These are phyloP conservation scores for Apiospora arundinis DNA, from an alignment of 2,329 filamentous ascomycete genomes.

Conservation along the genomic window DNA sequence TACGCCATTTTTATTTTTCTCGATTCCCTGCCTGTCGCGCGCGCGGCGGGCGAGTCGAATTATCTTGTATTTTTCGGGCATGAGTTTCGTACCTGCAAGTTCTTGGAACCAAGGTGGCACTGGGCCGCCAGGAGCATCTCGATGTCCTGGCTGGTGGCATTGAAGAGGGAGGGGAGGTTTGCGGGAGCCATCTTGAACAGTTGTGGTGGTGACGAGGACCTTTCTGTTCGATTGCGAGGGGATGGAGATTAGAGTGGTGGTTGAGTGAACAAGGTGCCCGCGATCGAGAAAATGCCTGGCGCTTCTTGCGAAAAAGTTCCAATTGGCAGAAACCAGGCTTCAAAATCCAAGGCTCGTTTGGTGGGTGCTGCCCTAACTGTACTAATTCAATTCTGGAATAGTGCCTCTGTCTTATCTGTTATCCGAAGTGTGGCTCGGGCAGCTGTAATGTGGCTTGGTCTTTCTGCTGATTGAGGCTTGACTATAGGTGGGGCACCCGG, in stretches of 20 bases:
- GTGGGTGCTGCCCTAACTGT: constrained; percentile 15
- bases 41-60: not conserved
- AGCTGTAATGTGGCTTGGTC: not conserved
- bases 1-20: not conserved
- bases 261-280: constrained; percentile 16
- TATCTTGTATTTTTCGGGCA: not conserved
- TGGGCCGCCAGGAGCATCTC: constrained; percentile 99
- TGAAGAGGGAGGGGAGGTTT: constrained; percentile 94
- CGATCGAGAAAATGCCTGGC: constrained; percentile 14
- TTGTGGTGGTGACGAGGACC: constrained; percentile 34
- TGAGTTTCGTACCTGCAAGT: constrained; percentile 74
- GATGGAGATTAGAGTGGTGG: constrained; percentile 23
- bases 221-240: constrained; percentile 40
- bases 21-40: not conserved
- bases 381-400: not conserved
- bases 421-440: not conserved
- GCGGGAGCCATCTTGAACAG: constrained; percentile 87
- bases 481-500: not conserved
- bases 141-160: constrained; percentile 97
- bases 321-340: constrained; percentile 12
- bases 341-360: constrained; percentile 17
- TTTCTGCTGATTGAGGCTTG: not conserved
- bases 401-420: not conserved
- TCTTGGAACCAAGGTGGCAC: constrained; percentile 97
- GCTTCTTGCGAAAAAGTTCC: constrained; percentile 17